Percentiles rank a stretch among this genome's conserved stretches.
Conservation (phyloP, 306 rosid genomes). For the Geum urbanum region DNA sequence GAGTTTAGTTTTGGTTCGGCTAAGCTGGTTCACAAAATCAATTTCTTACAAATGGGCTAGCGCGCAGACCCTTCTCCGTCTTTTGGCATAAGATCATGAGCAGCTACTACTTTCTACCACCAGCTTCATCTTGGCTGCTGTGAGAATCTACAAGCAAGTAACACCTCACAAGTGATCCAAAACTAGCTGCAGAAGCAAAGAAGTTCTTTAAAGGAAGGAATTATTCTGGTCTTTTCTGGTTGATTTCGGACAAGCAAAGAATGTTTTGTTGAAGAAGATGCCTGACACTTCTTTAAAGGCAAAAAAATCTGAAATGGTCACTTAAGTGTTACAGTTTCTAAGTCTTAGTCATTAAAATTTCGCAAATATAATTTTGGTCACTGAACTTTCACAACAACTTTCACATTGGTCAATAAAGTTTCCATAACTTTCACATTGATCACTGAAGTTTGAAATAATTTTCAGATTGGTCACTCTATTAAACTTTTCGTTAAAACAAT, state of each 20-base stretch:
- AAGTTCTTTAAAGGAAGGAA: constrained; percentile 42
- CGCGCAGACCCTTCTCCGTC: constrained; percentile 62
- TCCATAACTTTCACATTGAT: too few relatives aligned
- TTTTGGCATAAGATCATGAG: constrained; percentile 68
- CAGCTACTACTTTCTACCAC: constrained; percentile 53
- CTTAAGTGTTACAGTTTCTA: too few relatives aligned
- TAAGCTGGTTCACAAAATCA: constrained; percentile 54
- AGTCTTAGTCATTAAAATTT: too few relatives aligned
- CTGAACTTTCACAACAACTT: too few relatives aligned
- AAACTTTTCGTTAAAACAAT: too few relatives aligned
- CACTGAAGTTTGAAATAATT: too few relatives aligned
- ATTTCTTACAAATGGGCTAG: constrained; percentile 57
- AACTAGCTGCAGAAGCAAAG: constrained; percentile 61
- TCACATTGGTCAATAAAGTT: too few relatives aligned
- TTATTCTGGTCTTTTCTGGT: constrained; percentile 27
- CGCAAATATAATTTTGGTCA: too few relatives aligned
- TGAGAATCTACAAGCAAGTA: constrained; percentile 39
- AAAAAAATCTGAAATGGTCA: too few relatives aligned
- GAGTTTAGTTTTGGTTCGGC: constrained; percentile 43
- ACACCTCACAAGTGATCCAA: constrained; percentile 47
- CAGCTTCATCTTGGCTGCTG: constrained; percentile 51
- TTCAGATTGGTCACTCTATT: too few relatives aligned
- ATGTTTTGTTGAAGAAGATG: constrained; percentile 61
- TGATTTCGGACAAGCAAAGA: constrained; percentile 53
- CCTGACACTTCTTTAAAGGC: constrained; percentile 24